These are phyloP conservation scores for Neonectria magnoliae DNA, from an alignment of 2,329 filamentous ascomycete genomes.

Conservation along the genomic window DNA sequence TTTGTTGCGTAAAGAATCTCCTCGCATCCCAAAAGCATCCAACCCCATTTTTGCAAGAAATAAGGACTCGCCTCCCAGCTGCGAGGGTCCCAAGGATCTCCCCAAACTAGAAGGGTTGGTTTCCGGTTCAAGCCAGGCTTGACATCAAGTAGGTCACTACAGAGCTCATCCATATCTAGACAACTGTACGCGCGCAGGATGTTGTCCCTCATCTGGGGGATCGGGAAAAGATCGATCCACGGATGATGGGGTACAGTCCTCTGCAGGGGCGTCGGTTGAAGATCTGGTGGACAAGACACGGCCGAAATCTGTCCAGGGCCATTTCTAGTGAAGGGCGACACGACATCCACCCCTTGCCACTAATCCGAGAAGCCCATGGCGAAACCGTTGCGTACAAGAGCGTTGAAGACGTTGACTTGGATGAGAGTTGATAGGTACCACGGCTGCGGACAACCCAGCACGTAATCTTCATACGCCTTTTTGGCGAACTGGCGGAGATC, in stretches of 20 bases:
- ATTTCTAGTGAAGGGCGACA: neutral
- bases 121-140: neutral
- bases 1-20: slow-evolving; percentile 5
- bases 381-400: neutral
- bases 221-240: slow-evolving; percentile 13
- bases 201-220: slow-evolving; percentile 10
- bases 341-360: neutral
- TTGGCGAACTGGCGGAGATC: neutral
- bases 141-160: neutral
- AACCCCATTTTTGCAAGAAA: slow-evolving; percentile 6
- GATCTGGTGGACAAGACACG: neutral
- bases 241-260: neutral
- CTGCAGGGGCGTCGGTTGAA: neutral
- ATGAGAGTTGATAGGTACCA: neutral
- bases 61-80: neutral
- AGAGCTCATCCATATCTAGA: neutral
- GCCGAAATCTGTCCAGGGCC: too few species aligned
- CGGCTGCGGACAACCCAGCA: neutral
- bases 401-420: slow-evolving; percentile 6
- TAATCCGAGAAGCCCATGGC: neutral
- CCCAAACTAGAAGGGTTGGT: slow-evolving; percentile 7
- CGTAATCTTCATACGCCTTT: slow-evolving; percentile 1
- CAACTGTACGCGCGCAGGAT: neutral
- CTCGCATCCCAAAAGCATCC: neutral
- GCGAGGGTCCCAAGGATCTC: neutral